Conservation (phyloP, 2,329 filamentous ascomycete species). For the Clonostachys solani region DNA sequence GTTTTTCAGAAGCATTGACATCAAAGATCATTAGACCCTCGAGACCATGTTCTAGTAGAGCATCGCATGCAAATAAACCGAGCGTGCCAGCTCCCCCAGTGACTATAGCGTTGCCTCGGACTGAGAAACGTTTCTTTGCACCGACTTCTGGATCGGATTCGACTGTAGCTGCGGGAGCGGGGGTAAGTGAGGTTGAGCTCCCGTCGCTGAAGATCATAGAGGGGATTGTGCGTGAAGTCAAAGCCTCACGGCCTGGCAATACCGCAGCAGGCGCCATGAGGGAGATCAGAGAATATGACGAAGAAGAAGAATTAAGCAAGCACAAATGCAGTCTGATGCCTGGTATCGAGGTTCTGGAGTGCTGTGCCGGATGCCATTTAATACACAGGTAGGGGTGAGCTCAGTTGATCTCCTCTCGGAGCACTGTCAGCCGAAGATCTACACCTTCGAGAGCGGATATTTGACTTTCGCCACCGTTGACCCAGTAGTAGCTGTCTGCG, state of each 20-base stretch:
- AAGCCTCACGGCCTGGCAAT: slow-evolving; percentile 7
- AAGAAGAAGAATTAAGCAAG: too few relatives aligned
- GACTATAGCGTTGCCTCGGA: slow-evolving; percentile 20
- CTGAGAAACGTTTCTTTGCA: slow-evolving; percentile 18
- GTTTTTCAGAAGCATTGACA: slow-evolving; percentile 32
- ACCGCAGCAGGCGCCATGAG: too few relatives aligned
- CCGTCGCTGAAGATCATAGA: slow-evolving; percentile 15
- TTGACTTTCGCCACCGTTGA: too few relatives aligned
- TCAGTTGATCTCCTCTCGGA: too few relatives aligned
- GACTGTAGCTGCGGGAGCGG: slow-evolving; percentile 3
- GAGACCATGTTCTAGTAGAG: slow-evolving; percentile 66
- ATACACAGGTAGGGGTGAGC: too few relatives aligned
- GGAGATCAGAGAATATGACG: too few relatives aligned
- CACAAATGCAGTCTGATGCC: too few relatives aligned
- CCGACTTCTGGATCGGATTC: slow-evolving; percentile 4
- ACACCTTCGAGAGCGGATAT: too few relatives aligned
- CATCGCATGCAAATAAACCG: slow-evolving; percentile 40
- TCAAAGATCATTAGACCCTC: slow-evolving; percentile 58
- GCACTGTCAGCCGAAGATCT: too few relatives aligned
- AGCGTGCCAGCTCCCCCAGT: slow-evolving; percentile 51
- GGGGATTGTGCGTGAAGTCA: slow-evolving; percentile 15
- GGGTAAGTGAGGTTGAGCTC: neutral
- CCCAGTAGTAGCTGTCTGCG: too few relatives aligned
- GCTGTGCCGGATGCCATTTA: too few relatives aligned
- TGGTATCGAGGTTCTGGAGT: too few relatives aligned